Evolutionary conservation across 768 basidiomycete genomes (phyloP).

Genomic region (Hydnomerulius pinastri): DNA sequence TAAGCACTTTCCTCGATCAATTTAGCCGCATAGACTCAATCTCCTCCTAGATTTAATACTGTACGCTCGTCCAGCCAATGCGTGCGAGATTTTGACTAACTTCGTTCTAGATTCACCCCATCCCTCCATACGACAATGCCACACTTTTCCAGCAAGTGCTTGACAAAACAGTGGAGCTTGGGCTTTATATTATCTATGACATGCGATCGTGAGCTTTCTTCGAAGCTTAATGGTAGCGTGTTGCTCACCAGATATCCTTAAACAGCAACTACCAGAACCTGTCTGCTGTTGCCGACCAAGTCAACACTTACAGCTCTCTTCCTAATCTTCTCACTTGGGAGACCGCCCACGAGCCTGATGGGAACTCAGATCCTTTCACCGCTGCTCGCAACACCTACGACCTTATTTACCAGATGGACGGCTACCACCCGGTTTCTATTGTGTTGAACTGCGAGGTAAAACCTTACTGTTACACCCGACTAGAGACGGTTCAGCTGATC

Average conservation of each 20-base stretch:
- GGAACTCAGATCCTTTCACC: slow-evolving; percentile 62
- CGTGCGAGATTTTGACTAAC: slow-evolving; percentile 19
- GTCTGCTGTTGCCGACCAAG: slow-evolving; percentile 60
- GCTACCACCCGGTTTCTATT: slow-evolving; percentile 60
- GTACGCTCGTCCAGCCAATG: slow-evolving; percentile 6
- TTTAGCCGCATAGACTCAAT: not conserved
- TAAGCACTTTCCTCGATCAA: slow-evolving; percentile 8
- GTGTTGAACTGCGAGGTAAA: slow-evolving; percentile 49
- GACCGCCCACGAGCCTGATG: slow-evolving; percentile 74
- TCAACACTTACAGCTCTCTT: slow-evolving; percentile 62
- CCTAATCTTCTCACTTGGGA: slow-evolving; percentile 73
- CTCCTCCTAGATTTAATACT: slow-evolving; percentile 18
- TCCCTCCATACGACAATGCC: slow-evolving; percentile 64
- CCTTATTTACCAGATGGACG: slow-evolving; percentile 49
- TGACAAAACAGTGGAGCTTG: slow-evolving; percentile 15
- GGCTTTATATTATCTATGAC: slow-evolving; percentile 73
- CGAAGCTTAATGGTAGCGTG: not conserved
- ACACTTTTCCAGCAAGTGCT: slow-evolving; percentile 35
- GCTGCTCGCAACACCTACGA: slow-evolving; percentile 53
- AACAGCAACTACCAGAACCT: slow-evolving; percentile 59
- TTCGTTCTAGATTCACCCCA: slow-evolving; percentile 61
- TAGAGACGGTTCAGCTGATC: not conserved
- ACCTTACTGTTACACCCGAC: not conserved
- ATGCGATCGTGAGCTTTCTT: slow-evolving; percentile 55
- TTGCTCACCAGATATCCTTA: not conserved